phyloP scores from a whole-genome alignment of 768 basidiomycete genomes.

The Xerocomellus amylosporus region DNA sequence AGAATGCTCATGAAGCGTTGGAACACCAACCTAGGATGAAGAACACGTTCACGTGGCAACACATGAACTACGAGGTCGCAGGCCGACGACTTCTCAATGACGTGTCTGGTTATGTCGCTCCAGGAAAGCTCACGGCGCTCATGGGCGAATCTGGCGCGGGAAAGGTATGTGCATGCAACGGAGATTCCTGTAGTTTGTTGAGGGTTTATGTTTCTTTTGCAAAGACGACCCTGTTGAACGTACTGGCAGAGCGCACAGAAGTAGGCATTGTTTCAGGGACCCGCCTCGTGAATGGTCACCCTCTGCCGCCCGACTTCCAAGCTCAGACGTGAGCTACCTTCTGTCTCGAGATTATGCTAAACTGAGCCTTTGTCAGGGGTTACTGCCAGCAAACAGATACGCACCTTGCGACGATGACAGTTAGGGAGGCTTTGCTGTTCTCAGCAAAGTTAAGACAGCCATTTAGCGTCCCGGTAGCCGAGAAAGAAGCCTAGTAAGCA shows the following conservation, averaged over 20 bases:
- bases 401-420: conserved; percentile 71
- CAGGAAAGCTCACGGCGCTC: conserved; percentile 74
- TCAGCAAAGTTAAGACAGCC: conserved; percentile 82
- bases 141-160: conserved; percentile 66
- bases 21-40: conserved; percentile 35
- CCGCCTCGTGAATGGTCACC: conserved; percentile 44
- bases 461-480: conserved; percentile 52
- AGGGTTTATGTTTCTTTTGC: background rate
- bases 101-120: conserved; percentile 76
- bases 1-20: conserved; percentile 31
- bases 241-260: conserved; percentile 39
- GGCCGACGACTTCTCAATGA: conserved; percentile 61
- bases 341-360: background rate
- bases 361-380: conserved; percentile 42
- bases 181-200: too few relatives aligned
- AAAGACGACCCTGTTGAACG: conserved; percentile 51
- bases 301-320: conserved; percentile 47
- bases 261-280: conserved; percentile 41
- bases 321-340: conserved; percentile 47
- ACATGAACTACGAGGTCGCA: conserved; percentile 64
- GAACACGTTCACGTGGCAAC: conserved; percentile 79
- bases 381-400: conserved; percentile 88
- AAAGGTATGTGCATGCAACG: conserved; percentile 28
- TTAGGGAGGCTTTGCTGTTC: conserved; percentile 75
- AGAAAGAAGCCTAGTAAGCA: conserved; percentile 79